Base-by-base conservation (phyloP, 108 stramenopile species). In the Ochromonas danica region DNA sequence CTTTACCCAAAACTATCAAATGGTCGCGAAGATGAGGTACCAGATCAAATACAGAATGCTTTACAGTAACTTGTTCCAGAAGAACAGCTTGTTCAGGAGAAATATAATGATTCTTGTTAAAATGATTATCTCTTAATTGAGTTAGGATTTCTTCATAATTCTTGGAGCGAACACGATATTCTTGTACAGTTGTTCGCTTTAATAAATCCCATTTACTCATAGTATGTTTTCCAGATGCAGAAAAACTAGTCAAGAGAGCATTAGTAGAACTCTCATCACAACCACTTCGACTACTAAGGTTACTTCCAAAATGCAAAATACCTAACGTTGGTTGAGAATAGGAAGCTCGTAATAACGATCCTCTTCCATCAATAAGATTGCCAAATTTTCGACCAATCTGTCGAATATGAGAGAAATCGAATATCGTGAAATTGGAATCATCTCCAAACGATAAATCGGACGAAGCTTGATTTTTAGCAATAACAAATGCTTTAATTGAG, bases 391-490 rank as follows among this genome's bases (percentile, higher is more conserved):
- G 17, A 57, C 22, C 22, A 17, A 10, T 57, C 22, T 22, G 51
- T 57, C 22, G 10, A 17, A 10, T 17, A 17, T 57, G 51, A 57
- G n/a, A n/a, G n/a, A n/a, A n/a, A n/a, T n/a, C n/a, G n/a, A n/a
- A n/a, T n/a, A n/a, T n/a, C n/a, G n/a, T n/a, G n/a, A n/a, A n/a
- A n/a, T n/a, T n/a, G n/a, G n/a, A n/a, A n/a, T n/a, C n/a, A n/a
- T n/a, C n/a, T n/a, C n/a, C n/a, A n/a, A n/a, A n/a, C 25, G 72
- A 75, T 41, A 75, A 60, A 42, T 75, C 40, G 3, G 72, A 75
- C 14, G 72, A 75, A 6, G 25, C 27, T 75, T 75, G 3, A 36
- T 75, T 75, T 36, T 75, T 27, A 28, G 72, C 72, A 31, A 75
- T 75, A 33, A 75, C 72, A 75, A 75, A 75, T 38, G 45, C 72